phyloP scores from a whole-genome alignment of 1,284 basidiomycete genomes.

The Apiotrichum sp. region DNA sequence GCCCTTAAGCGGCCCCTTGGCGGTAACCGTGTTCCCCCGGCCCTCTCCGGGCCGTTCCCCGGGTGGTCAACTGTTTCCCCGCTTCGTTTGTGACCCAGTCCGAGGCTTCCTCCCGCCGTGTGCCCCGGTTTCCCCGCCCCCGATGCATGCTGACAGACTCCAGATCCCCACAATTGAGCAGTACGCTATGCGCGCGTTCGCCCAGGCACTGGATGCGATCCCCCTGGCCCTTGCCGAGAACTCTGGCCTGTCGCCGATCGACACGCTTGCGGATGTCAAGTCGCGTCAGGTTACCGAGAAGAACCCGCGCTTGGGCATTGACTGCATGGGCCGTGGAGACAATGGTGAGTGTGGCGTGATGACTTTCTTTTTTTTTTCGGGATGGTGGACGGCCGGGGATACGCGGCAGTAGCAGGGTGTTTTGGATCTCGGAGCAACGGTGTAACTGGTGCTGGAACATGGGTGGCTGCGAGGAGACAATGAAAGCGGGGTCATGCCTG shows the following conservation, averaged over 20 bases:
- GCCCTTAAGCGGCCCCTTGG: constrained; percentile 1
- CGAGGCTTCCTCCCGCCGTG: no score
- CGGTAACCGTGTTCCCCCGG: neutral
- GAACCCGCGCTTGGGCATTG: constrained; percentile 82
- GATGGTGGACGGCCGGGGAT: neutral
- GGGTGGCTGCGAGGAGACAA: neutral
- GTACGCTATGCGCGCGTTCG: constrained; percentile 98
- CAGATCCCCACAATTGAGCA: constrained; percentile 92
- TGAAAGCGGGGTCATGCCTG: neutral
- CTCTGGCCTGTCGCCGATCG: constrained; percentile 91
- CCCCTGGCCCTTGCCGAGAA: constrained; percentile 96
- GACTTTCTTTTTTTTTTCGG: neutral
- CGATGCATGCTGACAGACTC: neutral
- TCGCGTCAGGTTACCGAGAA: constrained; percentile 84
- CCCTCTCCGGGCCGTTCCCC: neutral
- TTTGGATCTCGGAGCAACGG: neutral
- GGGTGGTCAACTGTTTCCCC: no score
- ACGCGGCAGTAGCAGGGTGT: neutral
- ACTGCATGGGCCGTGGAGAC: constrained; percentile 78
- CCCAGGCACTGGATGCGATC: constrained; percentile 84
- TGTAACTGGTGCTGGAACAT: neutral
- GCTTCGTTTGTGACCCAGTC: no score
- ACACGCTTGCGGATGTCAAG: constrained; percentile 91
- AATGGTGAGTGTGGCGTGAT: constrained; percentile 57
- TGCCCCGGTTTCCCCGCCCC: neutral